A percentile compares a stretch with the other conserved stretches of the same genome.
Conservation (phyloP, 164 flowering plant species). For the Nymphaea thermarum region DNA sequence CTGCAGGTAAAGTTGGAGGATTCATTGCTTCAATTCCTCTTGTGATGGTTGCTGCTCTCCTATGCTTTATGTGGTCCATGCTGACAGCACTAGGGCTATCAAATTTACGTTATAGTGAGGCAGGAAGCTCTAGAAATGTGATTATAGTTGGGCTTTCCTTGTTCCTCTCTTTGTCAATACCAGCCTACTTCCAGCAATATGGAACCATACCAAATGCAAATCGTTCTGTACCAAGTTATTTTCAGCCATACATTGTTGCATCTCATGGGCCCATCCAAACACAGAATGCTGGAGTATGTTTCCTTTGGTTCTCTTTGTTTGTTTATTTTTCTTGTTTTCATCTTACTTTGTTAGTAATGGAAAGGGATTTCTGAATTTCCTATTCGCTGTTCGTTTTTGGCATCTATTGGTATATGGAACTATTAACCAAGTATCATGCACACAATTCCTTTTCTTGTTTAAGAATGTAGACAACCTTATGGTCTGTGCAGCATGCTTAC, state of each 20-base stretch:
- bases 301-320: constrained; percentile 5
- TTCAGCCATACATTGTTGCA: constrained; percentile 83
- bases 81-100: constrained; percentile 92
- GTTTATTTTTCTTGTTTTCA: neutral
- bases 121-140: constrained; percentile 96
- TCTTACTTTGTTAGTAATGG: too few relatives aligned
- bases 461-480: too few relatives aligned
- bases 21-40: constrained; percentile 90
- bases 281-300: constrained; percentile 68
- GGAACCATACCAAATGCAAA: constrained; percentile 67
- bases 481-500: too few relatives aligned
- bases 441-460: too few relatives aligned
- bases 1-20: constrained; percentile 95
- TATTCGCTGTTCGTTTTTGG: too few relatives aligned
- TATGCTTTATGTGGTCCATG: constrained; percentile 99
- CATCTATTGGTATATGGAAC: too few relatives aligned
- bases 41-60: constrained; percentile 90
- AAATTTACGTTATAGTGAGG: constrained; percentile 91
- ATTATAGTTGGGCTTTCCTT: constrained; percentile 91
- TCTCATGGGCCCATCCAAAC: constrained; percentile 87
- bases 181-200: constrained; percentile 96
- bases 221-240: constrained; percentile 82
- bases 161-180: constrained; percentile 82
- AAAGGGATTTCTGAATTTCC: too few relatives aligned
- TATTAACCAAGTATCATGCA: too few relatives aligned